Evolutionary conservation across 2,329 filamentous ascomycete species (phyloP).

Genomic region (Penicillium oxalicum): DNA sequence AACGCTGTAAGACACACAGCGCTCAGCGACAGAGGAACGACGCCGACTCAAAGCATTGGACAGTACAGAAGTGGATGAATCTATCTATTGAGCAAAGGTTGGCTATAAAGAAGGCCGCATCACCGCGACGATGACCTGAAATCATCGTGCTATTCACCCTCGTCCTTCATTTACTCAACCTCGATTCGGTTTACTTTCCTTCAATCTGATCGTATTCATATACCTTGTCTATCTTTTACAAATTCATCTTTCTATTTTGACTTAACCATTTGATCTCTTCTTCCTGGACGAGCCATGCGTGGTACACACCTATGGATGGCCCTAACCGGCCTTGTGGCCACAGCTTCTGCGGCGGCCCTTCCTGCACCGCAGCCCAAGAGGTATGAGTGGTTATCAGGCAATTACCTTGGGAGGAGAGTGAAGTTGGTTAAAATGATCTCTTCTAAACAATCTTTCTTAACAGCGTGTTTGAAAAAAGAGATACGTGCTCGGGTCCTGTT

Average conservation of each 20-base stretch:
- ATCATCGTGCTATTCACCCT: too few relatives aligned
- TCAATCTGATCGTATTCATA: too few relatives aligned
- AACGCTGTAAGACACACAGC: too few relatives aligned
- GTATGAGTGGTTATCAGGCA: not conserved
- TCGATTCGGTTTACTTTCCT: too few relatives aligned
- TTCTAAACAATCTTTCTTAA: not conserved
- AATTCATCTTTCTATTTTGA: not conserved
- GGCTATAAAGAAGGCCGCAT: too few relatives aligned
- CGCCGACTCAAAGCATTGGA: too few relatives aligned
- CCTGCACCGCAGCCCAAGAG: not conserved
- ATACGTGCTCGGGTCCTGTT: conserved; percentile 4
- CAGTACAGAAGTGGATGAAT: too few relatives aligned
- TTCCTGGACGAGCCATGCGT: not conserved
- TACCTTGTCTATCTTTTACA: not conserved
- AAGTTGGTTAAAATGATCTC: not conserved
- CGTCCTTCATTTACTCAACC: too few relatives aligned
- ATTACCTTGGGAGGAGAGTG: not conserved
- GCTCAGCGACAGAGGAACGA: too few relatives aligned
- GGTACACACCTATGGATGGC: not conserved
- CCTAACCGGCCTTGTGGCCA: not conserved
- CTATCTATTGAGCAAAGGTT: too few relatives aligned
- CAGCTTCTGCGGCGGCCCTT: not conserved
- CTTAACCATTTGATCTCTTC: not conserved
- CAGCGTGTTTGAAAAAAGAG: not conserved
- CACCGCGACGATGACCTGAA: too few relatives aligned